A percentile compares a stretch with the other conserved stretches of the same genome.
phyloP scores from a whole-genome alignment of 345 rosid genomes.

The Draba incana region DNA sequence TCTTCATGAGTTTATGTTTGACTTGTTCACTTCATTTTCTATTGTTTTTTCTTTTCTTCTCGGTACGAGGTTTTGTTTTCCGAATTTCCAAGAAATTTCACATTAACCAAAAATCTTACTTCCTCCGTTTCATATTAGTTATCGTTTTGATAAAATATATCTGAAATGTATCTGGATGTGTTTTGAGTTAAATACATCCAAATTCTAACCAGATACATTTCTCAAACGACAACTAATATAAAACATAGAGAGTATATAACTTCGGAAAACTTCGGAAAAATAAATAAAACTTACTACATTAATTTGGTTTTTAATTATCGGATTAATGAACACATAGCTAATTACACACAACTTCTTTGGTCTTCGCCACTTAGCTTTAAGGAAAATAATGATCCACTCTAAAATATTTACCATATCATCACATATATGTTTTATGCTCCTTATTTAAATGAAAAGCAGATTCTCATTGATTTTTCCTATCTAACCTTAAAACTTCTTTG shows the following conservation, averaged over 20 bases:
- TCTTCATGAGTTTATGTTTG: constrained; percentile 35
- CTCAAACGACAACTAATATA: no score
- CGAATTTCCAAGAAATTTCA: background rate
- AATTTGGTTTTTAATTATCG: background rate
- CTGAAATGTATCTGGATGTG: no score
- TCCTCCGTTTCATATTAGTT: no score
- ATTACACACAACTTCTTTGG: background rate
- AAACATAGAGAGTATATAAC: no score
- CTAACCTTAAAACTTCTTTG: constrained; percentile 12
- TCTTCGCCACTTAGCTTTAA: background rate
- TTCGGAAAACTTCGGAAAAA: no score
- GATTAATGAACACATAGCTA: background rate
- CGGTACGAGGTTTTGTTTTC: constrained; percentile 31
- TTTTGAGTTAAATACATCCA: no score
- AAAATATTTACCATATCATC: background rate
- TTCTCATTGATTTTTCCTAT: constrained; percentile 2
- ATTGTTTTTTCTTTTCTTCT: background rate
- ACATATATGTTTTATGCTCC: background rate
- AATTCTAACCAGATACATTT: no score
- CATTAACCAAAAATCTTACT: no score
- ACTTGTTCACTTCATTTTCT: constrained; percentile 34
- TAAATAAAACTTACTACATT: background rate
- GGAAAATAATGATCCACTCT: background rate
- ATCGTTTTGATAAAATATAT: no score
- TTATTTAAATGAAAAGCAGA: background rate